Conservation (phyloP, 352 stramenopile genomes). For the Blastocystis sp. region DNA sequence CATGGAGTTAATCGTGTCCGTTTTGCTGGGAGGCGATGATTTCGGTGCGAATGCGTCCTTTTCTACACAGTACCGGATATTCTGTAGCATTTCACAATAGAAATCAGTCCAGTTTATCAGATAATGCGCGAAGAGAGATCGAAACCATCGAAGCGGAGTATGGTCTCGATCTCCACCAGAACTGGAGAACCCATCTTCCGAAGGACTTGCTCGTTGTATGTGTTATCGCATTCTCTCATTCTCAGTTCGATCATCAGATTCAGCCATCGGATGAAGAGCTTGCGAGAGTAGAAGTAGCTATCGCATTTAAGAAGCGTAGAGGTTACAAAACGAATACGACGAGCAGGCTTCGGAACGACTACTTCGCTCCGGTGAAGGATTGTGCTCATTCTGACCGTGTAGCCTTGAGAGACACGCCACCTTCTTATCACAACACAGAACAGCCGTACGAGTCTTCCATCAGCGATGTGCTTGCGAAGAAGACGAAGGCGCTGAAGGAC, state of each 20-base stretch:
- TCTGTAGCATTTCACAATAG: not conserved
- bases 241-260: slow-evolving; percentile 7
- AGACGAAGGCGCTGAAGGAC: slow-evolving; percentile 22
- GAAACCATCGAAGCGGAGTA: slow-evolving; percentile 2
- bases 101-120: not conserved
- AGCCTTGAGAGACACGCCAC: not conserved
- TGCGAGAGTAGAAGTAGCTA: slow-evolving; percentile 27
- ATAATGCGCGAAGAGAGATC: not conserved
- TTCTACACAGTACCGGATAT: too few relatives aligned
- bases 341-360: slow-evolving; percentile 37
- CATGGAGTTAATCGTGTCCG: slow-evolving; percentile 45
- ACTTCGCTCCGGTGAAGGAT: not conserved
- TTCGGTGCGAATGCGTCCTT: not conserved
- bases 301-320: too few relatives aligned
- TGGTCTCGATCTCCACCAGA: slow-evolving; percentile 13
- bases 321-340: slow-evolving; percentile 64
- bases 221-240: not conserved
- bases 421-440: not conserved
- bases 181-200: slow-evolving; percentile 21
- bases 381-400: not conserved
- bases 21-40: not conserved
- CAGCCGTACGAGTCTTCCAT: not conserved
- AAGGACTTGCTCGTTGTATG: slow-evolving; percentile 50
- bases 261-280: slow-evolving; percentile 32
- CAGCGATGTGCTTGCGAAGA: not conserved